phyloP scores from a whole-genome alignment of 352 stramenopile genomes.

The Globisporangium emineosum region DNA sequence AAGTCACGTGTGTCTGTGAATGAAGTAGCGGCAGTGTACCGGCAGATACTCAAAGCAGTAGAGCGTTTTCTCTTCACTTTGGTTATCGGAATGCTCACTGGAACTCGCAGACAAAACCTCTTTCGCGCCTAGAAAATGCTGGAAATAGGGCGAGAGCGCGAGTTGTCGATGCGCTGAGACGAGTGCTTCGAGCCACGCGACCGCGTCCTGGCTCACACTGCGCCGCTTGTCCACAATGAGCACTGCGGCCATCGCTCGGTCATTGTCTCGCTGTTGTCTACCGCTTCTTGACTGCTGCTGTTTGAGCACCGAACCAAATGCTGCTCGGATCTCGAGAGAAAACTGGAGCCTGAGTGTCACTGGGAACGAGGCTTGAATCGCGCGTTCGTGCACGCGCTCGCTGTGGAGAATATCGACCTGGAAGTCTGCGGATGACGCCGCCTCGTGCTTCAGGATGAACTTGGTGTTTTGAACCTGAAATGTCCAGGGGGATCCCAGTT shows the following conservation, averaged over 20 bases:
- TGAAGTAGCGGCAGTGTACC: background rate
- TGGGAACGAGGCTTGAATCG: slow-evolving; percentile 6
- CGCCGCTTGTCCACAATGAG: background rate
- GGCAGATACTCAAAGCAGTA: slow-evolving; percentile 12
- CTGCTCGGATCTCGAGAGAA: background rate
- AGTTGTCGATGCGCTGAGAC: background rate
- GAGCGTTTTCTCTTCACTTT: background rate
- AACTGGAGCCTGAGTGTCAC: background rate
- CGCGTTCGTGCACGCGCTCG: slow-evolving; percentile 5
- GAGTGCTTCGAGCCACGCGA: slow-evolving; percentile 1
- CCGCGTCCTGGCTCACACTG: background rate
- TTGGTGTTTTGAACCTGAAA: slow-evolving; percentile 8
- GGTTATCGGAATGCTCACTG: background rate
- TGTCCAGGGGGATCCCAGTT: background rate
- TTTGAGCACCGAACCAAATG: background rate
- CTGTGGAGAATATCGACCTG: slow-evolving; percentile 8
- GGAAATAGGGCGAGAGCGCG: slow-evolving; percentile 5
- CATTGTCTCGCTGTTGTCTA: background rate
- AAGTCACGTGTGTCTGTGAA: too few relatives aligned
- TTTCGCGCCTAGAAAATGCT: slow-evolving; percentile 9
- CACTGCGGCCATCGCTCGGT: slow-evolving; percentile 3
- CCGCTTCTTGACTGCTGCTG: background rate
- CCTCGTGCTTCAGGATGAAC: background rate
- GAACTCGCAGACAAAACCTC: background rate
- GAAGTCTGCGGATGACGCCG: background rate